phyloP scores from a whole-genome alignment of 306 rosid genomes.

The Cucurbita argyrosperma region DNA sequence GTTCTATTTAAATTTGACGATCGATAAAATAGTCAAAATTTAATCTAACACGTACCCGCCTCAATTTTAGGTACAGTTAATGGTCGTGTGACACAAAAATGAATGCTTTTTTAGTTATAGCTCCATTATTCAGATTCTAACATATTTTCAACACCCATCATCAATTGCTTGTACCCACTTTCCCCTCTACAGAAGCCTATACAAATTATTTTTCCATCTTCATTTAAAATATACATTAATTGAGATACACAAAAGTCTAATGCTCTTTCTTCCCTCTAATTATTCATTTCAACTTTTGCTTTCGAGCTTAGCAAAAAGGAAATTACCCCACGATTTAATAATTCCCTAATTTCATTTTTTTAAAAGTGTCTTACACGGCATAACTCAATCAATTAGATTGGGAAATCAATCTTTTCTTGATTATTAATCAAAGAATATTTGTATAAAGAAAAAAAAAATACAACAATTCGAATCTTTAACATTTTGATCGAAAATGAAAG shows the following conservation, averaged over 20 bases:
- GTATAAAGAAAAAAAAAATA: too few species aligned
- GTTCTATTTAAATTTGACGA: neutral
- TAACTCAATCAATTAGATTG: too few species aligned
- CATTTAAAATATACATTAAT: neutral
- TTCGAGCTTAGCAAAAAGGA: neutral
- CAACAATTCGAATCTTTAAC: too few species aligned
- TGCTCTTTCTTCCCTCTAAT: neutral
- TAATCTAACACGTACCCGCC: neutral
- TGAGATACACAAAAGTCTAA: neutral
- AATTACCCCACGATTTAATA: neutral
- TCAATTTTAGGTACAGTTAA: constrained; percentile 1
- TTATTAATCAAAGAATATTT: too few species aligned
- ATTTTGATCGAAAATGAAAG: too few species aligned
- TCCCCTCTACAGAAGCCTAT: neutral
- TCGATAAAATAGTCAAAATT: neutral
- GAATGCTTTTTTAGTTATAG: neutral
- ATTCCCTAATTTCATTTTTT: neutral
- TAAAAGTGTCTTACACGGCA: too few species aligned
- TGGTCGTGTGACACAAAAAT: neutral
- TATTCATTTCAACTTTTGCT: neutral
- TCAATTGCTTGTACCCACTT: neutral
- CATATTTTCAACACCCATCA: neutral
- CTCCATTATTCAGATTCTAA: neutral
- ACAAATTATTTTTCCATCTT: neutral
- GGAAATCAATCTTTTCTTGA: too few species aligned